A percentile compares a stretch with the other conserved stretches of the same genome.
Conservation (phyloP, 257 asterid species). For the Fraxinus pennsylvanica region DNA sequence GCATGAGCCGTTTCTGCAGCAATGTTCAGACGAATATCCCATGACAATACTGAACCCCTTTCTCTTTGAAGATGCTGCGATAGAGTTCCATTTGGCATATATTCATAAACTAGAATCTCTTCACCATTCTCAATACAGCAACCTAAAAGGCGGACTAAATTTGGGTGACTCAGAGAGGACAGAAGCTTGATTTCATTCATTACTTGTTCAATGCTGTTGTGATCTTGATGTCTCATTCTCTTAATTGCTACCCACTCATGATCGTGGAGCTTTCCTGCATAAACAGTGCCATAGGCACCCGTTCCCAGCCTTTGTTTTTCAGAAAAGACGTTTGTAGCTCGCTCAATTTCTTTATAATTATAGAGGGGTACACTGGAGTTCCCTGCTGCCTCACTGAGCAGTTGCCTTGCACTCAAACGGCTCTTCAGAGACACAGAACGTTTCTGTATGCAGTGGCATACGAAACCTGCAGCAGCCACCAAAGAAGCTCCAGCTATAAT, state of each 20-base stretch:
- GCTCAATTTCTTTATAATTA: conserved; percentile 71
- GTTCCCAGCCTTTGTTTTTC: conserved; percentile 82
- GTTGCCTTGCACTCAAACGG: conserved; percentile 58
- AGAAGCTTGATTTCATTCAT: conserved; percentile 90
- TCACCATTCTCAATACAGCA: conserved; percentile 87
- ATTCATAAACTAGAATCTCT: conserved; percentile 87
- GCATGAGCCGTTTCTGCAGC: conserved; percentile 89
- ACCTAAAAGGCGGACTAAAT: conserved; percentile 82
- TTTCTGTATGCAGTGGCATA: conserved; percentile 47
- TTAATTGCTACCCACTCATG: conserved; percentile 78
- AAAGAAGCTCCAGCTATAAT: conserved; percentile 64
- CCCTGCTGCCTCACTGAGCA: conserved; percentile 70
- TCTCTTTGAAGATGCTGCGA: conserved; percentile 83
- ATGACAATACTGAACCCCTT: conserved; percentile 62
- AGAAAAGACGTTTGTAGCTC: conserved; percentile 68
- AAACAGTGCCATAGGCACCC: conserved; percentile 94
- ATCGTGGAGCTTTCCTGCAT: conserved; percentile 77
- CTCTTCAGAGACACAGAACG: conserved; percentile 44
- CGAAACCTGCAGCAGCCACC: conserved; percentile 35
- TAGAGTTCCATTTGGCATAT: conserved; percentile 84
- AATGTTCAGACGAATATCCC: conserved; percentile 82
- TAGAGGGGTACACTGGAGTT: conserved; percentile 57
- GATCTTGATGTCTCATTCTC: conserved; percentile 62
- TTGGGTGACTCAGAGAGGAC: conserved; percentile 85
- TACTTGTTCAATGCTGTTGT: conserved; percentile 69